A percentile compares a stretch with the other conserved stretches of the same genome.
These are phyloP conservation scores for Isochrysis galbana DNA, from an alignment of 78 protist species.

Conservation along the genomic window DNA sequence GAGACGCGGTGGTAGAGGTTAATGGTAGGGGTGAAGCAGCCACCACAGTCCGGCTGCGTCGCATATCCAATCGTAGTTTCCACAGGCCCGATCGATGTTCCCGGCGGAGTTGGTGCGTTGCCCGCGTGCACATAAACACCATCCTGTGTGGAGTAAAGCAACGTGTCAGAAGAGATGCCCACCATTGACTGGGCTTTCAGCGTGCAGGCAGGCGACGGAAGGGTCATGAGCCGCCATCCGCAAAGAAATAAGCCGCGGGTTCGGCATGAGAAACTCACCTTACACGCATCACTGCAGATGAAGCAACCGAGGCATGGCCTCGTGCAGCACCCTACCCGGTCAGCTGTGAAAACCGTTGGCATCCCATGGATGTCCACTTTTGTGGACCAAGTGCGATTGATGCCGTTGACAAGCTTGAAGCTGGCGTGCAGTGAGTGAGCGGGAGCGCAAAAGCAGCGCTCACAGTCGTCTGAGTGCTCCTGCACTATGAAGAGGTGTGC, in stretches of 20 bases:
- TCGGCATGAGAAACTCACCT: not conserved
- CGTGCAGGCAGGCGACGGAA: too few relatives aligned
- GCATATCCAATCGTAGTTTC: not conserved
- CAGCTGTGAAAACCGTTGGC: not conserved
- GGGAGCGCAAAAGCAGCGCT: not conserved
- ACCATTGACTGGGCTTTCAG: too few relatives aligned
- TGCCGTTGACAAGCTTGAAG: not conserved
- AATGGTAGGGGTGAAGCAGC: not conserved
- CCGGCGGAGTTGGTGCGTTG: not conserved
- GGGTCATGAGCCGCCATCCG: too few relatives aligned
- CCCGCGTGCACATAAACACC: not conserved
- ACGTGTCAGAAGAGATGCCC: too few relatives aligned
- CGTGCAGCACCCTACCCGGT: not conserved
- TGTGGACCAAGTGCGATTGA: not conserved
- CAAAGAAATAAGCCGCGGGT: too few relatives aligned
- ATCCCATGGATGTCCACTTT: not conserved
- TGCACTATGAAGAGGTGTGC: not conserved
- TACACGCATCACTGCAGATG: not conserved
- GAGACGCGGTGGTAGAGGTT: not conserved
- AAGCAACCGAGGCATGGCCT: constrained; percentile 7
- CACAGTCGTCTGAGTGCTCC: not conserved
- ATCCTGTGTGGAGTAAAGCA: too few relatives aligned
- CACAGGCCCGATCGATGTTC: not conserved
- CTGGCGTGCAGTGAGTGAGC: not conserved
- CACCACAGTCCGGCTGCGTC: not conserved